Evolutionary conservation across 116 monocot genomes (phyloP), one percentile per base, ranked within the genome.

Genomic region (Thalassia testudinum): DNA sequence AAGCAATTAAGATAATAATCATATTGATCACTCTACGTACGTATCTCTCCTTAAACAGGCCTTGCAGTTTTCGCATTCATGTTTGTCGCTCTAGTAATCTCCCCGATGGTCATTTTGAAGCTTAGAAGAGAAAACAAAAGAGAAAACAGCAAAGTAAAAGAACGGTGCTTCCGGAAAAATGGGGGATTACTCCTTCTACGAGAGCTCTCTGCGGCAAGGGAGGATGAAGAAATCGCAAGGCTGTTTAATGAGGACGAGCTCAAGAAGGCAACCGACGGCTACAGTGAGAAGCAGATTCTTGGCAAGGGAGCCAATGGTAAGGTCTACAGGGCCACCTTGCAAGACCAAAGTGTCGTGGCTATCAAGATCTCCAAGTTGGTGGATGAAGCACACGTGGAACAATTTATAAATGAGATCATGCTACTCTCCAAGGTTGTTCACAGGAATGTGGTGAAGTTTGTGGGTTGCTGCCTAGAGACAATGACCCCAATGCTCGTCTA

Each of bases 401-500:
- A 79, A 55, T 71, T 74, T 42, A 61, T 75, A 12, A 71, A 79
- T 17, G 71, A 79, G 28, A 47, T 79, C 3, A 22, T 64, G 1
- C 26, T 75, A 10, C 70, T 79, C 16, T 74, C 75, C 0, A 58
- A 60, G n/a, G 34, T 68, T 26, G 64, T 48, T 27, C 79, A 79
- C 65, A 59, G 27, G 42, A 66, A 75, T 42, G 57, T 79, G 11
- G 74, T 79, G 10, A 60, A 22, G 34, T 59, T 79, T 15, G 3
- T 74, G 1, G 71, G 74, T 0, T 79, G 74, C 17, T 79, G 67
- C 27, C 19, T 79, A 2, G 79, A 79, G 43, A 70, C 70, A 5
- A 23, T 43, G 21, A 56, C 71, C 0, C 74, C 79, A 0, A n/a
- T 74, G 12, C 49, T 74, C 2, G 79, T 79, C 18, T 74, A 79